phyloP scores from a whole-genome alignment of 2,329 filamentous ascomycete species.

The Calonectria pauciramosa region DNA sequence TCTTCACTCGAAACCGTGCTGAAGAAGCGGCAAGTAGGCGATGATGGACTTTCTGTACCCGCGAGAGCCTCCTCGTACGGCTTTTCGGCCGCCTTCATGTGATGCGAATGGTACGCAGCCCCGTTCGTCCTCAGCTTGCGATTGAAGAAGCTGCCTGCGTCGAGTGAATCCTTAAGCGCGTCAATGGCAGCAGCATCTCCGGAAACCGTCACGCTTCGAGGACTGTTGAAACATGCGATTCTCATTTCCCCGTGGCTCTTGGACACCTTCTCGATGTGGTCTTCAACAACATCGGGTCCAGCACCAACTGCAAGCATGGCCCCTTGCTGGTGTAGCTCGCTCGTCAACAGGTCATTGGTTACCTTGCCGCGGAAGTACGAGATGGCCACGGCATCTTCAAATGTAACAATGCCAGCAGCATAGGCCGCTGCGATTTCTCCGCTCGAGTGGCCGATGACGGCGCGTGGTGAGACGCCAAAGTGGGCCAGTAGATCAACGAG shows the following conservation, averaged over 20 bases:
- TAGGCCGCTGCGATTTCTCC: background rate
- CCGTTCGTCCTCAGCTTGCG: background rate
- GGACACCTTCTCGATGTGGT: background rate
- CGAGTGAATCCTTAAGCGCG: background rate
- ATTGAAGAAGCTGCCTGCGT: background rate
- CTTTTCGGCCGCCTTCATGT: background rate
- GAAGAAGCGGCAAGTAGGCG: background rate
- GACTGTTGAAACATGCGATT: background rate
- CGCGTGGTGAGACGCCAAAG: background rate
- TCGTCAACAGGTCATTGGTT: no score
- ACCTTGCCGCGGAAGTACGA: background rate
- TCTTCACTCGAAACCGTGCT: background rate
- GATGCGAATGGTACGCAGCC: background rate
- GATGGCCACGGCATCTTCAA: background rate
- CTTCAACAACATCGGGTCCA: background rate
- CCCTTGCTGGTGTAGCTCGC: background rate
- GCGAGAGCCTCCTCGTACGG: background rate
- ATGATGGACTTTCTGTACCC: background rate
- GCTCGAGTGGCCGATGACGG: background rate
- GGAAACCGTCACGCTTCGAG: background rate
- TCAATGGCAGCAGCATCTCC: background rate
- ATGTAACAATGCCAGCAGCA: background rate
- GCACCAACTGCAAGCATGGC: background rate
- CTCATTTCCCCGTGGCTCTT: background rate
- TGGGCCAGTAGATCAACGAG: background rate